Base-by-base conservation (phyloP, 2,329 filamentous ascomycete genomes). In the Aspergillus japonicus region DNA sequence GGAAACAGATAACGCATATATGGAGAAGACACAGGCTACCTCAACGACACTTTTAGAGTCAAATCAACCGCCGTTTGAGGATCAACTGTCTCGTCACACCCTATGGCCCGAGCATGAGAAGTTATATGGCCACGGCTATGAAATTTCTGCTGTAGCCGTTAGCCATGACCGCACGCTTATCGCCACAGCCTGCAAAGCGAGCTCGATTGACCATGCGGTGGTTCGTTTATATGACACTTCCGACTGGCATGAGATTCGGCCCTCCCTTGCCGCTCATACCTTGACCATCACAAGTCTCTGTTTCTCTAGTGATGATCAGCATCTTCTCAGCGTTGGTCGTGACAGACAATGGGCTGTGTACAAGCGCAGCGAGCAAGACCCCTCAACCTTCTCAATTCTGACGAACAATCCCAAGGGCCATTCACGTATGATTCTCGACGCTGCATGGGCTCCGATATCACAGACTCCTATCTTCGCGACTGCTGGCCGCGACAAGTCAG, bases 21-120 rank as follows among this genome's bases (percentile, higher is more conserved):
- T 62, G 10, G 62, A 66, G 21, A 56, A 67, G 50, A 58, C 64
- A 14, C 63, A 64, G 23, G 60, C 64, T 57, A 66, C 58, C 21
- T 66, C 70, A 29, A 62, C 59, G 42, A 54, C 67, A 31, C 63
- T 70, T 23, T 61, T 92, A 7, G 83, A 88, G 48, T 82, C 89
- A 55, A 77, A 85, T 47, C 87, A 90, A 64, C 93, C 95, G 11
- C 94, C 95, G 0, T 83, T 92, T 39, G 95, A 99, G 75, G 95
- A 98, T 74, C 89, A 91, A 57, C 85, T 99, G 2, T 89, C 92
- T 24, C 87, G 93, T 8, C 88, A 96, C 74, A 96, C 95, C 0
- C 86, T 99, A 33, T 99, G 93, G 92, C 95, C 95, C 3, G 95
- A 99, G 73, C 87, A 87, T 6, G 95, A 99, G 75, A 99, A 99